Conservation (phyloP, 345 rosid species). For the Bruguiera sexangula region DNA sequence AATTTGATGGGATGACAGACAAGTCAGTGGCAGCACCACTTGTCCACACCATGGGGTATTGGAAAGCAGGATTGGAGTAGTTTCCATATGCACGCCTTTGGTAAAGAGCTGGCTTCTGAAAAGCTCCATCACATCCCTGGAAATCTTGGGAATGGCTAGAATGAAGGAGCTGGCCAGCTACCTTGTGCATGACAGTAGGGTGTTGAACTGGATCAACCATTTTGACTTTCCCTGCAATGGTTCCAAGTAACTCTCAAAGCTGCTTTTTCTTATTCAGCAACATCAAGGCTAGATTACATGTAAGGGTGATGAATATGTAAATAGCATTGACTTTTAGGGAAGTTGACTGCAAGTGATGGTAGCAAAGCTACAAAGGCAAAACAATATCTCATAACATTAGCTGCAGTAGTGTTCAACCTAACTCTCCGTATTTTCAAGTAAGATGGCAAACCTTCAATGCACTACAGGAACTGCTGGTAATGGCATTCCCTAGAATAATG, state of each 20-base stretch:
- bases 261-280: not conserved
- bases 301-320: not conserved
- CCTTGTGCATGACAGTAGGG: conserved; percentile 64
- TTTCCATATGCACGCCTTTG: conserved; percentile 60
- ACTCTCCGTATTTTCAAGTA: too few relatives aligned
- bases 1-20: conserved; percentile 25
- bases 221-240: conserved; percentile 40
- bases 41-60: conserved; percentile 34
- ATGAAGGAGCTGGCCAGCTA: conserved; percentile 56
- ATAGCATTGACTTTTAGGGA: too few relatives aligned
- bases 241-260: not conserved
- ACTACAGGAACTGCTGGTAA: too few relatives aligned
- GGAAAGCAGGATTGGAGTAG: conserved; percentile 63
- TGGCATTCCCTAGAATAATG: too few relatives aligned
- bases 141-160: conserved; percentile 44
- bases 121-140: conserved; percentile 35
- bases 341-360: too few relatives aligned
- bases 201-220: conserved; percentile 82
- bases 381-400: too few relatives aligned
- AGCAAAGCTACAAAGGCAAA: too few relatives aligned
- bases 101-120: conserved; percentile 46
- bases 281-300: not conserved
- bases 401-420: too few relatives aligned
- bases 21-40: conserved; percentile 28
- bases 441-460: too few relatives aligned